These are phyloP conservation scores for Phlebiopsis flavidoalba DNA, from an alignment of 768 basidiomycete genomes.

Conservation along the genomic window DNA sequence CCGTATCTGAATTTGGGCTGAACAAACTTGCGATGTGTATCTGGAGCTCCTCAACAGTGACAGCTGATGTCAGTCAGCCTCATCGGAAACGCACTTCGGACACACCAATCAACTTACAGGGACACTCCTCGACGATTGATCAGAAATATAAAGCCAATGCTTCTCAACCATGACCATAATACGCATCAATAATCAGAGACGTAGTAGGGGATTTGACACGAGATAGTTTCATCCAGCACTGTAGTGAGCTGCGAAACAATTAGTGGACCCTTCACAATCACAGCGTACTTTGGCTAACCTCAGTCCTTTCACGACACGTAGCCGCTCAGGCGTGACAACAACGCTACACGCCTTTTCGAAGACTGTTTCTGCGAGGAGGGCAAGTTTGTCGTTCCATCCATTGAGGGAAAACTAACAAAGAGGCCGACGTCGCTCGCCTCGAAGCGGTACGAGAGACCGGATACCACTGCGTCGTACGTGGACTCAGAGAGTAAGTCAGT, in stretches of 20 bases:
- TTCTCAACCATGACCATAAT: too few species aligned
- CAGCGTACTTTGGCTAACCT: constrained; percentile 39
- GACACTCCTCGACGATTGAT: too few species aligned
- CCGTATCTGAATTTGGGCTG: constrained; percentile 58
- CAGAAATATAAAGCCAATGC: too few species aligned
- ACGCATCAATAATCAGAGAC: too few species aligned
- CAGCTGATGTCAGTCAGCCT: too few species aligned
- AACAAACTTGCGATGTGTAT: constrained; percentile 54
- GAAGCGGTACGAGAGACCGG: constrained; percentile 76
- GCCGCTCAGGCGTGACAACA: constrained; percentile 60
- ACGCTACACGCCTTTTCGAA: constrained; percentile 63
- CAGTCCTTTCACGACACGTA: constrained; percentile 81
- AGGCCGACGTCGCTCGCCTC: constrained; percentile 60
- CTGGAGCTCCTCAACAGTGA: constrained; percentile 71
- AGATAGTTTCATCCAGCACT: too few species aligned
- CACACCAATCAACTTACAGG: too few species aligned
- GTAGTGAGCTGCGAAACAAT: too few species aligned
- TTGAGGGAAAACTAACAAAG: constrained; percentile 55
- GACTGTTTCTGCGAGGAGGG: constrained; percentile 66
- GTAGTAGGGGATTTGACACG: too few species aligned
- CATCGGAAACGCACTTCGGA: too few species aligned
- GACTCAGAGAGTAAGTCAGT: constrained; percentile 88
- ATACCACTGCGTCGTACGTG: constrained; percentile 91
- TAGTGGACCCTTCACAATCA: constrained; percentile 42
- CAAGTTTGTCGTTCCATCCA: constrained; percentile 94